Conservation (phyloP, 352 stramenopile species). For the Pythium aristosporum region DNA sequence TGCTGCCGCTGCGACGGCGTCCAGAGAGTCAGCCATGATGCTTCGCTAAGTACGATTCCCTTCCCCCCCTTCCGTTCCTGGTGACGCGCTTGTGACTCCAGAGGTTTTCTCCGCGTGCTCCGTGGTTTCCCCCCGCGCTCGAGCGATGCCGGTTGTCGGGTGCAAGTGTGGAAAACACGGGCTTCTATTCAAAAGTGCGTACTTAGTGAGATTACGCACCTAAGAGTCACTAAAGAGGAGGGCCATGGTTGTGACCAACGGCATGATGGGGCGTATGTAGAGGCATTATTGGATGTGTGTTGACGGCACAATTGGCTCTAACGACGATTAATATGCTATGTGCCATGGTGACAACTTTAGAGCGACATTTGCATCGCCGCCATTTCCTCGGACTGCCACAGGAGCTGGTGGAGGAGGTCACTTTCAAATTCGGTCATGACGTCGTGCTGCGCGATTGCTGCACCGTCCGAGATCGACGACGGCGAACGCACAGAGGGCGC, state of each 20-base stretch:
- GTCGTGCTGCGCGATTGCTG: conserved; percentile 17
- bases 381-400: conserved; percentile 31
- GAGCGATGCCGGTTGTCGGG: not conserved
- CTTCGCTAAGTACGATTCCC: not conserved
- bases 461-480: conserved; percentile 20
- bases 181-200: not conserved
- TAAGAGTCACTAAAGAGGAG: not conserved
- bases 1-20: conserved; percentile 20
- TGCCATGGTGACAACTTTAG: not conserved
- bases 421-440: conserved; percentile 27
- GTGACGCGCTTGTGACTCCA: too few species aligned
- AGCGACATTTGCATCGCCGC: conserved; percentile 23
- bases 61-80: not conserved
- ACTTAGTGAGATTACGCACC: not conserved
- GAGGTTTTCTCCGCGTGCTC: not conserved
- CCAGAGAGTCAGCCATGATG: conserved; percentile 20
- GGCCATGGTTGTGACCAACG: not conserved
- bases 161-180: not conserved
- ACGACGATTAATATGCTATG: conserved; percentile 2
- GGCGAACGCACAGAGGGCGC: conserved; percentile 20
- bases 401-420: conserved; percentile 29
- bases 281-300: not conserved
- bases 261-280: not conserved
- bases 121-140: not conserved
- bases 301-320: not conserved